A percentile compares a stretch with the other conserved stretches of the same genome.
Conservation (phyloP, 2,329 filamentous ascomycete species). For the Tolypocladium tropicale region DNA sequence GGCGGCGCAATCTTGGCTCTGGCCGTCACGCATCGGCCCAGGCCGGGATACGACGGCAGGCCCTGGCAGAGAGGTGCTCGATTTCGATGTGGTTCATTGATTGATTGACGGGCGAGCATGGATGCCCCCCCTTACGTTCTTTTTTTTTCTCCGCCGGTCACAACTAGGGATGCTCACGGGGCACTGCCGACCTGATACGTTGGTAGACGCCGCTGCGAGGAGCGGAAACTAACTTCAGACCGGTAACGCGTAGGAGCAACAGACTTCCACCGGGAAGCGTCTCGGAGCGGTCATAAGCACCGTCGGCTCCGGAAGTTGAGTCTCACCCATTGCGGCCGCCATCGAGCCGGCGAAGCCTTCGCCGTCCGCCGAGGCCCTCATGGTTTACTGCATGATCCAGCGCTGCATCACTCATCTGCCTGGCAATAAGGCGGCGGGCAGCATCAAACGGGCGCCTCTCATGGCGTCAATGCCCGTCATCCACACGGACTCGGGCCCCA, state of each 20-base stretch:
- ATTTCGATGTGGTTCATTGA: not conserved
- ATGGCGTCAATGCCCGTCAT: constrained; percentile 1
- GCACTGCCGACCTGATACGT: no score
- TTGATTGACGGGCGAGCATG: not conserved
- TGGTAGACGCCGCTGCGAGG: no score
- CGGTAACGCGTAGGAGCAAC: not conserved
- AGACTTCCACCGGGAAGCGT: not conserved
- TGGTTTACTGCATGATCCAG: not conserved
- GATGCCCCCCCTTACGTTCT: not conserved
- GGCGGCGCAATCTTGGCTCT: not conserved
- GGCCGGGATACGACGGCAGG: not conserved
- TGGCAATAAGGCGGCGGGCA: not conserved
- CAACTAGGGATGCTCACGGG: not conserved
- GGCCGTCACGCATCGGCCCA: not conserved
- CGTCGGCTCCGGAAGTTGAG: no score
- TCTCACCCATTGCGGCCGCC: not conserved
- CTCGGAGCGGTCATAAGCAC: not conserved
- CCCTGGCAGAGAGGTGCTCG: not conserved
- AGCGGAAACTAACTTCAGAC: no score
- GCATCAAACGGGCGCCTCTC: not conserved
- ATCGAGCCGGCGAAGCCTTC: no score
- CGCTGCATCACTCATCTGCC: not conserved
- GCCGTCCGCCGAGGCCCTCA: not conserved
- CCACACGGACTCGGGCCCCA: constrained; percentile 6
- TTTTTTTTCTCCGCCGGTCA: not conserved